These are phyloP conservation scores for Prototheca cutis DNA, from an alignment of 163 green algal genomes.

Conservation along the genomic window DNA sequence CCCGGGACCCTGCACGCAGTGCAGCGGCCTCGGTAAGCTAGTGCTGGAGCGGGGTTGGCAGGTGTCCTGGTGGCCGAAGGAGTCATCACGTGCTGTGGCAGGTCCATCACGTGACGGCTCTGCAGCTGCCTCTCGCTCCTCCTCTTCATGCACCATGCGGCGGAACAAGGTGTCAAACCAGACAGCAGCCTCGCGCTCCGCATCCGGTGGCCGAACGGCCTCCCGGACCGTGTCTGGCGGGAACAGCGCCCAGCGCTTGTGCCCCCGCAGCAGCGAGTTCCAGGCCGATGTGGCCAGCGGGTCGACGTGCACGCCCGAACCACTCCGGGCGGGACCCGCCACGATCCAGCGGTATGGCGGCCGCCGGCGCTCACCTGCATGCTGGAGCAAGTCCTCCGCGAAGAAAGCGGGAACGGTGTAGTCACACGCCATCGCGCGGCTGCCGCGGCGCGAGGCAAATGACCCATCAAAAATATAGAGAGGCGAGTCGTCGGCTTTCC, in stretches of 20 bases:
- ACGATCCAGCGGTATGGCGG: constrained; percentile 88
- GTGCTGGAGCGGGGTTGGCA: no score
- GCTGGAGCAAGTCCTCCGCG: constrained; percentile 71
- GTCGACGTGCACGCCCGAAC: constrained; percentile 72
- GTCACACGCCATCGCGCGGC: constrained; percentile 34
- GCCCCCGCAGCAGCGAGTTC: constrained; percentile 59
- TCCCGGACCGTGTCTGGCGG: constrained; percentile 49
- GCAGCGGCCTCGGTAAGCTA: constrained; percentile 4
- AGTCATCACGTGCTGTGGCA: no score
- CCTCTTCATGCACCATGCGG: constrained; percentile 44
- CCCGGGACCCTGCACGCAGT: constrained; percentile 52
- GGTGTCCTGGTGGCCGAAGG: no score
- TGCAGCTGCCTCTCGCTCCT: no score
- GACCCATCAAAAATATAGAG: constrained; percentile 87
- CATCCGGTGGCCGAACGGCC: constrained; percentile 24
- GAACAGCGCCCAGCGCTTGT: constrained; percentile 87
- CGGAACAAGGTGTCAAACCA: constrained; percentile 80
- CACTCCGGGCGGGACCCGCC: constrained; percentile 57
- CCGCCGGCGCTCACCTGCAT: constrained; percentile 62
- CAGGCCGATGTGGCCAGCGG: constrained; percentile 77
- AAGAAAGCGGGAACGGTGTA: constrained; percentile 64
- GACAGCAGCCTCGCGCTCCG: constrained; percentile 65
- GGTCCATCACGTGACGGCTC: no score
- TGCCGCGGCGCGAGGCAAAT: constrained; percentile 35
- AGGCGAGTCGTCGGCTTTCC: constrained; percentile 63